These are phyloP conservation scores for Colletotrichum theobromicola DNA, from an alignment of 2,329 filamentous ascomycete genomes.

Conservation along the genomic window DNA sequence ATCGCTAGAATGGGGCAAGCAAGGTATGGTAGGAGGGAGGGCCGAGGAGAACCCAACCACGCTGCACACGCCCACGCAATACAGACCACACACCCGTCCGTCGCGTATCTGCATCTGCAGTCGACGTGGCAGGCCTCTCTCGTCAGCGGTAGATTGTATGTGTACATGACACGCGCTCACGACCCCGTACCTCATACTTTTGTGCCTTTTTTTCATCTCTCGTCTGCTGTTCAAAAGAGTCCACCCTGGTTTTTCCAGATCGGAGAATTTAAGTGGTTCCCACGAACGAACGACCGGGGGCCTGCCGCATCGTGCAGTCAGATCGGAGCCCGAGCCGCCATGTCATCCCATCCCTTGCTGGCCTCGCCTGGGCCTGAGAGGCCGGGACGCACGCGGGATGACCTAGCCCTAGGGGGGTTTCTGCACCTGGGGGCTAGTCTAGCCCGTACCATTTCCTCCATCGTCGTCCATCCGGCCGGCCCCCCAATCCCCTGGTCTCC, in stretches of 20 bases:
- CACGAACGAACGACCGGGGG: slow-evolving; percentile 17
- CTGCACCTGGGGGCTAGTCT: neutral
- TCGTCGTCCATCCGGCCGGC: slow-evolving; percentile 2
- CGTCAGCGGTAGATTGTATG: neutral
- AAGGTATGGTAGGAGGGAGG: neutral
- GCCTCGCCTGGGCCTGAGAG: neutral
- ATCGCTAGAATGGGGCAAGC: slow-evolving; percentile 3
- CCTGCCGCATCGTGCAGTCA: slow-evolving; percentile 20
- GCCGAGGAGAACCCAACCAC: neutral
- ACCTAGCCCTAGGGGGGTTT: neutral
- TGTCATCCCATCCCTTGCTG: slow-evolving; percentile 10
- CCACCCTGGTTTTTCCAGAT: slow-evolving; percentile 10
- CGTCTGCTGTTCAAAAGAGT: neutral
- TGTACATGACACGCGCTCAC: neutral
- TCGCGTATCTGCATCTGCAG: slow-evolving; percentile 20
- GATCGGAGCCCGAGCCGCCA: slow-evolving; percentile 21
- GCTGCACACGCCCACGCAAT: slow-evolving; percentile 6
- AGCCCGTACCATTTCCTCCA: neutral
- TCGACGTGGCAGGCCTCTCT: slow-evolving; percentile 16
- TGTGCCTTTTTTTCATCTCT: neutral
- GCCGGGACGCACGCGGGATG: neutral
- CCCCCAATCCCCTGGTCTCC: neutral
- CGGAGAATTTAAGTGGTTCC: slow-evolving; percentile 20
- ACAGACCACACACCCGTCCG: neutral
- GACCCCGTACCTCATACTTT: neutral